These are phyloP conservation scores for Orbilia quercus DNA, from an alignment of 2,329 filamentous ascomycete species.

Conservation along the genomic window DNA sequence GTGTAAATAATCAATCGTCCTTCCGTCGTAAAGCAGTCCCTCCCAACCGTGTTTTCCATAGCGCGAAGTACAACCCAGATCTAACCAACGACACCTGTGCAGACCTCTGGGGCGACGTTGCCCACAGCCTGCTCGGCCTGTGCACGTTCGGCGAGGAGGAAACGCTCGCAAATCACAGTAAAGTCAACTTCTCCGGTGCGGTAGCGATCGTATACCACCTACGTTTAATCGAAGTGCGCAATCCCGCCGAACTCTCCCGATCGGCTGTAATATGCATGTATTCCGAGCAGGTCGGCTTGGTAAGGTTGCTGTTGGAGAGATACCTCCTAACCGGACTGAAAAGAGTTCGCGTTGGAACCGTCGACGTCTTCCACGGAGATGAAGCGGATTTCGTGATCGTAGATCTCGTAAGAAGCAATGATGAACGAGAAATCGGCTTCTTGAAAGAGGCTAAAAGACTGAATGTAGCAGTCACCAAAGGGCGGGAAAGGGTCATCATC, in stretches of 20 bases:
- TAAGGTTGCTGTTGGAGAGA: background rate
- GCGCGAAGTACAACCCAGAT: too few relatives aligned
- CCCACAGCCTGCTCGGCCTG: background rate
- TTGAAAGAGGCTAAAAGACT: background rate
- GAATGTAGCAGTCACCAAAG: constrained; percentile 14
- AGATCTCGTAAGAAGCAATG: constrained; percentile 16
- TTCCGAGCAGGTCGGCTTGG: background rate
- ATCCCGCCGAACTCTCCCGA: background rate
- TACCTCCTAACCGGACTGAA: background rate
- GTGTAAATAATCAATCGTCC: too few relatives aligned
- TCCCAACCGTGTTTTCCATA: too few relatives aligned
- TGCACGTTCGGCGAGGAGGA: background rate
- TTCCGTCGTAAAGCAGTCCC: too few relatives aligned
- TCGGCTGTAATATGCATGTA: constrained; percentile 4
- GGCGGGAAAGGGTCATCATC: too few relatives aligned
- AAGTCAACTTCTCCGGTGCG: background rate
- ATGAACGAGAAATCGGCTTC: constrained; percentile 6
- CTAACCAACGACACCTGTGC: too few relatives aligned
- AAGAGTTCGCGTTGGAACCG: background rate
- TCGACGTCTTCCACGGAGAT: constrained; percentile 7
- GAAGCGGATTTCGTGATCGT: constrained; percentile 9
- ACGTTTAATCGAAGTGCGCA: background rate
- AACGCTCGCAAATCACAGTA: background rate
- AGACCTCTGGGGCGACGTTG: too few relatives aligned
- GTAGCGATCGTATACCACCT: background rate